Evolutionary conservation across 805 yeast genomes (phyloP), one percentile per base, ranked within the genome.

Genomic region (Kazachstania viticola): DNA sequence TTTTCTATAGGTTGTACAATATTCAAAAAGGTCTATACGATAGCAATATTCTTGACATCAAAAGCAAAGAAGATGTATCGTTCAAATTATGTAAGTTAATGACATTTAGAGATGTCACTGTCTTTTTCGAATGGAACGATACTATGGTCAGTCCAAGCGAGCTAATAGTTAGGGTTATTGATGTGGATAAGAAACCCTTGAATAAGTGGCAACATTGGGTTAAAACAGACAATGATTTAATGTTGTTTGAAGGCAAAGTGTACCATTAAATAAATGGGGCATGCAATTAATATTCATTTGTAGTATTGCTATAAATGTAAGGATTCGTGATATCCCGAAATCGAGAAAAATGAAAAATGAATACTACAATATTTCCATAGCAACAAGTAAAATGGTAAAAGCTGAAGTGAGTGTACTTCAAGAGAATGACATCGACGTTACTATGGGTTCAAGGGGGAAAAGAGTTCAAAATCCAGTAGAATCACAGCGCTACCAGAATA

Each of bases 171-270:
- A 42, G 36, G 6, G 53, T 73, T 11, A 65, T 71, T 24, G 79
- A 73, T 46, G 59, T 70, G 28, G 79, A 73, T 42, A 60, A 69
- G 29, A 73, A 73, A 46, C 65, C 70, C 3, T 54, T 46, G 11
- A 37, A 50, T 16, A 71, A 69, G 36, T 64, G 61, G 54, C 41
- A 48, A 17, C 67, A 70, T 41, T 73, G 79, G 79, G 36, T 46
- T 5, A 48, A 49, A 8, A 61, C 64, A 11, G 31, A 28, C 5
- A n/a, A 25, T 7, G 14, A 9, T 4, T 14, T 39, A 14, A 27
- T 34, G 15, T 4, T 13, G 4, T 29, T 33, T 19, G 21, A 19
- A 19, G n/a, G n/a, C n/a, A n/a, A n/a, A n/a, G n/a, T n/a, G n/a
- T n/a, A n/a, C n/a, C n/a, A n/a, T n/a, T n/a, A n/a, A n/a, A n/a